Base-by-base conservation (phyloP, 345 rosid genomes). In the Sonneratia caseolaris region DNA sequence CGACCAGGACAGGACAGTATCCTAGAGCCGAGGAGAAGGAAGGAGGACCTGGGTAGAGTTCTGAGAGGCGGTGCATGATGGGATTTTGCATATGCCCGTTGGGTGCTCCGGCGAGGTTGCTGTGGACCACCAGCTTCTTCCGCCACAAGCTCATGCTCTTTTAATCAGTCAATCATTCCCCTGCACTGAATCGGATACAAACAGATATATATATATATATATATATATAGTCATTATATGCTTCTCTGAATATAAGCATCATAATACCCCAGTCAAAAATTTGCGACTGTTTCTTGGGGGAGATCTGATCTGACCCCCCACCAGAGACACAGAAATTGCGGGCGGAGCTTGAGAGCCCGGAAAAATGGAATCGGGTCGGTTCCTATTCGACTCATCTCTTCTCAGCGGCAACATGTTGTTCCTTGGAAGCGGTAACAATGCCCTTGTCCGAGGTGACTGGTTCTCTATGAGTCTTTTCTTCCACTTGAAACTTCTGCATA, bases 361-460 rank as follows among this genome's bases (percentile, higher is more conserved):
- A 43, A 47, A 47, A 18, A 91, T 91, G 93, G 96, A 93, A 70
- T 77, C 91, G 13, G 82, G 91, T 71, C 81, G 89, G 45, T 82
- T 93, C 73, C 78, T 85, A 75, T 88, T 89, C 79, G 82, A 86
- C 76, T 83, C 86, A n/a, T 83, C 92, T 14, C 70, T 87, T 22
- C 76, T 82, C 76, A 82, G 83, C 10, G 83, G 89, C 67, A 88
- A 86, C 86, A 79, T 88, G 88, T 75, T 86, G 83, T 86, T 86
- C 81, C 87, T 89, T 9, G 92, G 89, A 5, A 82, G 76, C 64
- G 83, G 79, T 61, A 85, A 47, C 27, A 43, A 82, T 73, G 74
- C 84, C 67, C n/a, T 77, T 69, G 78, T 83, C 65, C 76, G 77
- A 84, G 97, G 96, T 89, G 75, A 35, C 7, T 27, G 40, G 18